Evolutionary conservation across 306 rosid genomes (phyloP).

Genomic region (Quercus berberidifolia): DNA sequence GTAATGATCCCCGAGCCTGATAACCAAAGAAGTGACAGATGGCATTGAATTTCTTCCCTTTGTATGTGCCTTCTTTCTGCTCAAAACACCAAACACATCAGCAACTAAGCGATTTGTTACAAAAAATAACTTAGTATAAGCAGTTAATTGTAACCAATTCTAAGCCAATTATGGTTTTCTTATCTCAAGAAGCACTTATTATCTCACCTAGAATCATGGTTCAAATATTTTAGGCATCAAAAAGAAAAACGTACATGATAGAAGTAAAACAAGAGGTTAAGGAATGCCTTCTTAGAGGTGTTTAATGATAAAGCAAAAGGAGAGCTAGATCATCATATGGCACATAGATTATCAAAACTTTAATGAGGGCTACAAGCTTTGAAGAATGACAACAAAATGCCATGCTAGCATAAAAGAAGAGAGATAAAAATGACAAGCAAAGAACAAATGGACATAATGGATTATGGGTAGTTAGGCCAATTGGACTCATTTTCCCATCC

Average conservation of each 20-base stretch:
- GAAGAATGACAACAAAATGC: neutral
- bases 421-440: neutral
- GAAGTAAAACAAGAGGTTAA: no score
- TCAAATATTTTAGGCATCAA: slow-evolving; percentile 4
- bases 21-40: slow-evolving; percentile 99
- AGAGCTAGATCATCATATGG: no score
- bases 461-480: neutral
- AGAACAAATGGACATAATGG: neutral
- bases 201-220: neutral
- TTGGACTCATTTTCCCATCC: neutral
- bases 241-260: neutral
- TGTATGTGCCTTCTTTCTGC: slow-evolving; percentile 97
- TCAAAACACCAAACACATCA: slow-evolving; percentile 19
- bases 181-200: slow-evolving; percentile 6
- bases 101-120: neutral
- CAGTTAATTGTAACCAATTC: neutral
- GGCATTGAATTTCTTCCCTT: slow-evolving; percentile 96
- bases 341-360: neutral
- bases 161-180: slow-evolving; percentile 3
- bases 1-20: slow-evolving; percentile 99
- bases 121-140: neutral
- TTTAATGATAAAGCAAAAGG: neutral
- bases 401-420: neutral
- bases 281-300: neutral
- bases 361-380: neutral